phyloP scores from a whole-genome alignment of 2,329 filamentous ascomycete genomes.

The Helotiales sp. region DNA sequence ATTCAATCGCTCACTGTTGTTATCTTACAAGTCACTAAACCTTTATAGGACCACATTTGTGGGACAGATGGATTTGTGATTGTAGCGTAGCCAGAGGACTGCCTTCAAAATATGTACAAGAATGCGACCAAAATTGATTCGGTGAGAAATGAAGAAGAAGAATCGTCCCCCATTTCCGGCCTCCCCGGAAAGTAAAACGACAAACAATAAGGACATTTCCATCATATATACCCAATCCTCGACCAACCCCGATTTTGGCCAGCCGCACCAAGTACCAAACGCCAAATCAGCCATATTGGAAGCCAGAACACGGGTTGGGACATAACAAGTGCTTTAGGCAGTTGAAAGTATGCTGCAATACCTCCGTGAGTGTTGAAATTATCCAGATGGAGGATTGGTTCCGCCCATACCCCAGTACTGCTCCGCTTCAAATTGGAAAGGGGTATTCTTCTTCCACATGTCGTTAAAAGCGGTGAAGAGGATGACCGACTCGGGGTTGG shows the following conservation, averaged over 20 bases:
- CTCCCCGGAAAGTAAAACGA: conserved; percentile 22
- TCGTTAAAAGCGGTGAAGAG: conserved; percentile 84
- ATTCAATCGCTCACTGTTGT: background rate
- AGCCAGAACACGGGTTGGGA: background rate
- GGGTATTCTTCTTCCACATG: conserved; percentile 72
- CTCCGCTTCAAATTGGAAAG: conserved; percentile 71
- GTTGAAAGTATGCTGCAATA: background rate
- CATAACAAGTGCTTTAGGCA: background rate
- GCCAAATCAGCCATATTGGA: conserved; percentile 17
- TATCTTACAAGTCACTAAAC: background rate
- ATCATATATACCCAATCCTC: conserved; percentile 25
- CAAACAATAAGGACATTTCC: conserved; percentile 24
- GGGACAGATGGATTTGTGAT: background rate
- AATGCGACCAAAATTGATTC: conserved; percentile 24
- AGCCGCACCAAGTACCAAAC: conserved; percentile 9
- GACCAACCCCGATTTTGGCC: conserved; percentile 7
- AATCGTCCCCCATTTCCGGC: conserved; percentile 3
- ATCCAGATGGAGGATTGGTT: conserved; percentile 36
- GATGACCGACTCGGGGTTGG: conserved; percentile 59
- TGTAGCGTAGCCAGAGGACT: background rate
- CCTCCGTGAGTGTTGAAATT: background rate
- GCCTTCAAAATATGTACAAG: conserved; percentile 32
- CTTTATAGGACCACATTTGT: background rate
- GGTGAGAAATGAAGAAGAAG: conserved; percentile 9
- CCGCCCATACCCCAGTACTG: conserved; percentile 74